These are phyloP conservation scores for Phytophthora sp. DNA, from an alignment of 352 stramenopile species.

Conservation along the genomic window DNA sequence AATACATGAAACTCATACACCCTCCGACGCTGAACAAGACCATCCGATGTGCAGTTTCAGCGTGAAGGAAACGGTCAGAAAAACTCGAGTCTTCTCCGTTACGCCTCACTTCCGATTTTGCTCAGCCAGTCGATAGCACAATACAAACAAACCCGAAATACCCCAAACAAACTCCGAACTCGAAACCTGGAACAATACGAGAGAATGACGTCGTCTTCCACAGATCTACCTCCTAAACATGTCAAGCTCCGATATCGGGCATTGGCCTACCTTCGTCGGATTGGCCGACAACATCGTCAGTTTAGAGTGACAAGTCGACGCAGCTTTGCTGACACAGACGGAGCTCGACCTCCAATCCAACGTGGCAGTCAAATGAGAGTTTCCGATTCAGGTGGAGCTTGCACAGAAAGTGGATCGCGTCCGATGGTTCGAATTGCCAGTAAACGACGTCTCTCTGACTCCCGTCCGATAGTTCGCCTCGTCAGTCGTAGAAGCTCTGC, in stretches of 20 bases:
- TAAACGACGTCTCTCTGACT: not conserved
- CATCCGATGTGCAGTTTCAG: too few species aligned
- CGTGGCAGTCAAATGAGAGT: slow-evolving; percentile 10
- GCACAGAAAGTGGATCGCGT: too few species aligned
- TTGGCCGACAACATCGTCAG: slow-evolving; percentile 21
- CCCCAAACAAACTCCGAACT: not conserved
- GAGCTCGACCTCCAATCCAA: not conserved
- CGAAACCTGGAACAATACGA: not conserved
- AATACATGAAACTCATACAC: too few species aligned
- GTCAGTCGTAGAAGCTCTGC: too few species aligned
- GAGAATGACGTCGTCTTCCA: slow-evolving; percentile 19
- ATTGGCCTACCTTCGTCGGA: slow-evolving; percentile 33
- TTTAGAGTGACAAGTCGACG: slow-evolving; percentile 9
- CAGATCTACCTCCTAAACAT: slow-evolving; percentile 22
- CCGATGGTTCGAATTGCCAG: not conserved
- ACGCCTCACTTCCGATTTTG: slow-evolving; percentile 18
- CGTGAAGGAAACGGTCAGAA: slow-evolving; percentile 21
- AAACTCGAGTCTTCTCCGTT: not conserved
- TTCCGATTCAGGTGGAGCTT: not conserved
- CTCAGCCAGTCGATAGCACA: slow-evolving; percentile 4
- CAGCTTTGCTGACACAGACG: slow-evolving; percentile 15
- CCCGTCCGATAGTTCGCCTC: too few species aligned
- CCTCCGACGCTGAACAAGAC: too few species aligned
- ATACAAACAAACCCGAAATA: too few species aligned
- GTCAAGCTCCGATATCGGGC: slow-evolving; percentile 34